Conservation (phyloP, 352 stramenopile genomes). For the Plasmopara halstedii region DNA sequence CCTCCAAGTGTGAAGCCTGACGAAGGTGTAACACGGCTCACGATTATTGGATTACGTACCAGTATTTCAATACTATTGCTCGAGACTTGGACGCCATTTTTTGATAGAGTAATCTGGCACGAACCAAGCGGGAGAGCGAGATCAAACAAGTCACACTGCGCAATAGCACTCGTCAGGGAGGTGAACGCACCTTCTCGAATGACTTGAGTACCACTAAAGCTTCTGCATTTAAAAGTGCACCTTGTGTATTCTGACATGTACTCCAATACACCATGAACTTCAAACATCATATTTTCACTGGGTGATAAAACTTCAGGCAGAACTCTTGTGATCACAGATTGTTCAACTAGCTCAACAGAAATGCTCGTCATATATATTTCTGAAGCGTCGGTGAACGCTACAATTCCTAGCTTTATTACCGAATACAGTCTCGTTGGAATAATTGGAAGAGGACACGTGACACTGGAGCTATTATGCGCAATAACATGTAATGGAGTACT, state of each 20-base stretch:
- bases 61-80: slow-evolving; percentile 14
- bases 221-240: slow-evolving; percentile 22
- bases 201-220: background rate
- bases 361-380: background rate
- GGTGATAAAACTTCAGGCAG: slow-evolving; percentile 3
- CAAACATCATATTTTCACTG: slow-evolving; percentile 11
- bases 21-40: slow-evolving; percentile 17
- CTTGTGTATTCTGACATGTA: slow-evolving; percentile 12
- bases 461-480: slow-evolving; percentile 7
- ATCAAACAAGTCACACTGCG: slow-evolving; percentile 18
- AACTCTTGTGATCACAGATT: slow-evolving; percentile 19
- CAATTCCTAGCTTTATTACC: slow-evolving; percentile 18
- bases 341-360: slow-evolving; percentile 19
- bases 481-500: background rate
- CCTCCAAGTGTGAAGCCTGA: slow-evolving; percentile 16
- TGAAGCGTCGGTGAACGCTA: background rate
- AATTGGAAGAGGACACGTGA: slow-evolving; percentile 23
- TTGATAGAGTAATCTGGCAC: slow-evolving; percentile 21
- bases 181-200: slow-evolving; percentile 4
- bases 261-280: slow-evolving; percentile 24
- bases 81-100: slow-evolving; percentile 19
- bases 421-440: slow-evolving; percentile 14
- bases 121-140: background rate
- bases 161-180: slow-evolving; percentile 11
- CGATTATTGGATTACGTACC: slow-evolving; percentile 5